Evolutionary conservation across 805 yeast genomes (phyloP).

Genomic region (Teunomyces funiuensis): DNA sequence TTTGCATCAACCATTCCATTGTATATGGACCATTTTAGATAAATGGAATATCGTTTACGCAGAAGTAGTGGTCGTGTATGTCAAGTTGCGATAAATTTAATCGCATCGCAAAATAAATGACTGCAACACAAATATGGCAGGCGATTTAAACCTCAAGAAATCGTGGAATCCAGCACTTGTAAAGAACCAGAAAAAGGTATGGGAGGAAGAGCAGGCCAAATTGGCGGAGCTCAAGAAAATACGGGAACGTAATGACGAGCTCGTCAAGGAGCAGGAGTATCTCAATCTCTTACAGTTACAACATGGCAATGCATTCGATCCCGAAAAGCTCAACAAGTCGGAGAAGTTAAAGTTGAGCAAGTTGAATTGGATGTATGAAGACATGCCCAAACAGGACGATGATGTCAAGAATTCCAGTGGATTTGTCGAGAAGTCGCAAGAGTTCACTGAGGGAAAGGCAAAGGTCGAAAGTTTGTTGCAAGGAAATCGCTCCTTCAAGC

Average conservation of each 20-base stretch:
- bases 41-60: too few species aligned
- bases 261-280: conserved; percentile 59
- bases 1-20: not conserved
- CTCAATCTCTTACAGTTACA: conserved; percentile 53
- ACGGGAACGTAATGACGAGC: conserved; percentile 62
- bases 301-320: conserved; percentile 37
- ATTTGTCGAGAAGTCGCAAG: conserved; percentile 32
- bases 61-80: conserved; percentile 1
- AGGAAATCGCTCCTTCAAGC: conserved; percentile 37
- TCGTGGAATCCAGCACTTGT: conserved; percentile 94
- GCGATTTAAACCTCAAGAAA: conserved; percentile 84
- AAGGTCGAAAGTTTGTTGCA: conserved; percentile 52
- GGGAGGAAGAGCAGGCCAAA: conserved; percentile 78
- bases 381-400: conserved; percentile 29
- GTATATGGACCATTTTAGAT: conserved; percentile 7
- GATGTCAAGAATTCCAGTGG: conserved; percentile 34
- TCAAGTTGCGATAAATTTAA: too few species aligned
- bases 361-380: conserved; percentile 87
- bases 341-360: conserved; percentile 43
- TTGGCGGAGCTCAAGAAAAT: conserved; percentile 67
- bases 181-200: conserved; percentile 81
- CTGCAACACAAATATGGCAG: conserved; percentile 42
- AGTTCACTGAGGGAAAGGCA: conserved; percentile 31
- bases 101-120: conserved; percentile 2
- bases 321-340: conserved; percentile 14